Base-by-base conservation (phyloP, 768 basidiomycete genomes). In the Lyophyllum atratum region DNA sequence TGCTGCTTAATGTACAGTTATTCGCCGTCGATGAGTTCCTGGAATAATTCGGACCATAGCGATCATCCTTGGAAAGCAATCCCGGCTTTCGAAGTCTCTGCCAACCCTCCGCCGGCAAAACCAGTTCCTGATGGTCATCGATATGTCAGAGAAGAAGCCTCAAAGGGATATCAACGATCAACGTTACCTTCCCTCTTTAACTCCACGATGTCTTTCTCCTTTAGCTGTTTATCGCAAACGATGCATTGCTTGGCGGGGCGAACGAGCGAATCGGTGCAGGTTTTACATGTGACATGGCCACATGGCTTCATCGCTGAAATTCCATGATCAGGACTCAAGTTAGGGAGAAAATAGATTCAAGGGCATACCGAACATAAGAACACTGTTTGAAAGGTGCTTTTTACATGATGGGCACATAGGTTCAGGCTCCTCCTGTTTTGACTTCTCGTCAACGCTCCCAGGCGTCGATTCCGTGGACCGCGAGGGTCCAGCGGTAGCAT, bases 41-140 rank as follows among this genome's bases (percentile, higher is more conserved):
- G n/a, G 40, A 43, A 19, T 8, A 6, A 46, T 14, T 19, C 11
- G 17, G 6, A 29, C n/a, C 2, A 10, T 3, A 21, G 34, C 25
- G 1, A 22, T 62, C 66, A 94, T 42, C 92, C 93, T 68, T 95
- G 93, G 76, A 98, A 96, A 0, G 93, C 89, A 12, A 93, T 74
- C 1, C 93, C 93, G 26, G 77, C 78, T 69, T 84, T 89, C 34
- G 84, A 86, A 0, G 90, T 89, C 73, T 96, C 93, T n/a, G 94
- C 93, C 62, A 93, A 72, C 6, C 95, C 95, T n/a, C 95, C 95
- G 52, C 92, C 90, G 8, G 95, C 94, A 67, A 92, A 98, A 0
- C 95, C 95, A 10, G 95, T 98, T 24, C 93, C 92, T 93, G 53
- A 3, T 40, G 7, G 33, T 25, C 14, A 39, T 24, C n/a, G 6